Conservation (phyloP, 371 early-diverging fungal genomes). For the Circinella umbellata region DNA sequence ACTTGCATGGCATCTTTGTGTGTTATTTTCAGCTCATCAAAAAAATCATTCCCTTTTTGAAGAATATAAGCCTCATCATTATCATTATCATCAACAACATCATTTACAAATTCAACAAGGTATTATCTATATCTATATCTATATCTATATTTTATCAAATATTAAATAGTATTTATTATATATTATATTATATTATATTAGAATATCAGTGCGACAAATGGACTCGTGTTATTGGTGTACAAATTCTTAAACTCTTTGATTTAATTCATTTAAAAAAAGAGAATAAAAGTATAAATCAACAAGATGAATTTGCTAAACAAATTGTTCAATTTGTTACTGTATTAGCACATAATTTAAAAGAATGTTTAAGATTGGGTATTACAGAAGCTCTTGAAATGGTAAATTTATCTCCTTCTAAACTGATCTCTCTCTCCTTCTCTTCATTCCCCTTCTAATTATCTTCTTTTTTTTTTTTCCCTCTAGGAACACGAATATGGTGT, state of each 20-base stretch:
- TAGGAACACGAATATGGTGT: constrained; percentile 42
- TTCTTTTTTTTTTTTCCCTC: neutral
- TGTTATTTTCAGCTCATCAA: constrained; percentile 84
- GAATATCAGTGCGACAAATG: constrained; percentile 14
- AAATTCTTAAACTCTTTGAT: constrained; percentile 87
- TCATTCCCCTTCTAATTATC: constrained; percentile 19
- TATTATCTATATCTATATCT: too few relatives aligned
- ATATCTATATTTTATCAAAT: too few relatives aligned
- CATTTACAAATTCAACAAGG: neutral
- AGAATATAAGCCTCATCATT: constrained; percentile 17
- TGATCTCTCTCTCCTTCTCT: neutral
- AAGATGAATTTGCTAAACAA: constrained; percentile 68
- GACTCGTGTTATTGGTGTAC: constrained; percentile 16
- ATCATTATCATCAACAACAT: neutral
- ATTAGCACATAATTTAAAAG: constrained; percentile 87
- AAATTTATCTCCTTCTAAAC: constrained; percentile 42
- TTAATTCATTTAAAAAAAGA: constrained; percentile 65
- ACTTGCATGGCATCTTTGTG: constrained; percentile 88
- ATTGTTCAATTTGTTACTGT: constrained; percentile 84
- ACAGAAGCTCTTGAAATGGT: constrained; percentile 79
- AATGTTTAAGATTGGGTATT: constrained; percentile 81
- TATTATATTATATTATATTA: neutral
- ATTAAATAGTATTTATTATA: neutral
- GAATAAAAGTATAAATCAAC: constrained; percentile 12
- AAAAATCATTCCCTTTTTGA: constrained; percentile 24